Conservation (phyloP, 345 rosid species). For the Dipteronia sinensis region DNA sequence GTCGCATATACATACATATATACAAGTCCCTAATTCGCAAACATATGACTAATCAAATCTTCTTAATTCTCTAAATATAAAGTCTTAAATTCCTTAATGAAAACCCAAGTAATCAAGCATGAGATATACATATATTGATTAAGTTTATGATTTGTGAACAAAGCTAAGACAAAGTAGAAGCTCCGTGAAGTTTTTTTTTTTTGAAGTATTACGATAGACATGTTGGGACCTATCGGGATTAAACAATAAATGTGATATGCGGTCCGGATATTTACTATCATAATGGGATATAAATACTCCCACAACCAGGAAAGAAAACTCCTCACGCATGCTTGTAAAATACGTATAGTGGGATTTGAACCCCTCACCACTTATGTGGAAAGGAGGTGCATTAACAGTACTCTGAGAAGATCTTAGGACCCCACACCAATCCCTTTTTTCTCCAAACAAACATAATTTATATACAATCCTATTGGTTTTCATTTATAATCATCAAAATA, state of each 20-base stretch:
- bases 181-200: too few relatives aligned
- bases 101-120: constrained; percentile 22
- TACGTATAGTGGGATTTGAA: too few relatives aligned
- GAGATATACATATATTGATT: constrained; percentile 38
- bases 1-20: background rate
- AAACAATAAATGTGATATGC: too few relatives aligned
- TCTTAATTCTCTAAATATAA: background rate
- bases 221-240: too few relatives aligned
- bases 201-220: too few relatives aligned
- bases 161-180: constrained; percentile 40
- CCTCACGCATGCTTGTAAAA: too few relatives aligned
- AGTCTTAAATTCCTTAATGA: constrained; percentile 17
- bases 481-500: background rate
- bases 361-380: too few relatives aligned
- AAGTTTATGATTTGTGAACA: constrained; percentile 58
- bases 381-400: too few relatives aligned
- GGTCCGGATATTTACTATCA: too few relatives aligned
- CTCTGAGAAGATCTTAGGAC: constrained; percentile 36
- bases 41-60: constrained; percentile 44
- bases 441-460: constrained; percentile 25
- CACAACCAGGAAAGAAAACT: too few relatives aligned
- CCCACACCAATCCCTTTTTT: constrained; percentile 19
- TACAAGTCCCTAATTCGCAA: constrained; percentile 27
- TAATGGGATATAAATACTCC: too few relatives aligned
- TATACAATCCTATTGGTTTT: background rate